phyloP scores from a whole-genome alignment of 2,329 filamentous ascomycete species.

The Fusarium cyanostomum region DNA sequence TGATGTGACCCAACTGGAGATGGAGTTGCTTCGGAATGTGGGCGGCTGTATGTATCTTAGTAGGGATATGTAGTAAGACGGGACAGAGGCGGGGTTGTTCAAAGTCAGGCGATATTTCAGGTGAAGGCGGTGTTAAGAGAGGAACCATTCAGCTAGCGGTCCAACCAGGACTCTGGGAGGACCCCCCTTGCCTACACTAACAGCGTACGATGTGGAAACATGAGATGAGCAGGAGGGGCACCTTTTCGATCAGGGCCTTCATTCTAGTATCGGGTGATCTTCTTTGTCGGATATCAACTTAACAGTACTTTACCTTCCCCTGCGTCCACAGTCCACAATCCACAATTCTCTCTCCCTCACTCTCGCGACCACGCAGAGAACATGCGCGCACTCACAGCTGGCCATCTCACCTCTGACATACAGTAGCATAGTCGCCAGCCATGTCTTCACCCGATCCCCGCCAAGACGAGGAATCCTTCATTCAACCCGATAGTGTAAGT shows the following conservation, averaged over 20 bases:
- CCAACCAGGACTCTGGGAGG: constrained; percentile 12
- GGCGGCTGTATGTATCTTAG: neutral
- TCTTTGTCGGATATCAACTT: neutral
- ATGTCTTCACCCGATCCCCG: neutral
- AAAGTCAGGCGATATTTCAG: neutral
- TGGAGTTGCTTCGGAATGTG: neutral
- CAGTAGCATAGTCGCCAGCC: too few species aligned
- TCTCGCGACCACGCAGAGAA: neutral
- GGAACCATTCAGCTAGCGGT: too few species aligned
- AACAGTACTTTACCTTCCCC: neutral
- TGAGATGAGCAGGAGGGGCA: neutral
- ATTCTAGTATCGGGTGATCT: neutral
- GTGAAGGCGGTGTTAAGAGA: neutral
- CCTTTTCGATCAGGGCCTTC: neutral
- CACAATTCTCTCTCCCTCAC: neutral
- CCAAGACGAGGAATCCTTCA: constrained; percentile 23
- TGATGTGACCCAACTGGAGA: neutral
- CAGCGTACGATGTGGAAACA: too few species aligned
- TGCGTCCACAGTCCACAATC: neutral
- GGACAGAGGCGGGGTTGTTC: constrained; percentile 14
- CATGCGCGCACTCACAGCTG: neutral
- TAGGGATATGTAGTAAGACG: constrained; percentile 16
- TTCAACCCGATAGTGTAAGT: constrained; percentile 28
- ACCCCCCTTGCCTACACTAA: too few species aligned
- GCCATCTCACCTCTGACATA: neutral